Percentiles rank a stretch among this genome's conserved stretches.
phyloP scores from a whole-genome alignment of 2,329 filamentous ascomycete species.

The Paecilomyces niveus region DNA sequence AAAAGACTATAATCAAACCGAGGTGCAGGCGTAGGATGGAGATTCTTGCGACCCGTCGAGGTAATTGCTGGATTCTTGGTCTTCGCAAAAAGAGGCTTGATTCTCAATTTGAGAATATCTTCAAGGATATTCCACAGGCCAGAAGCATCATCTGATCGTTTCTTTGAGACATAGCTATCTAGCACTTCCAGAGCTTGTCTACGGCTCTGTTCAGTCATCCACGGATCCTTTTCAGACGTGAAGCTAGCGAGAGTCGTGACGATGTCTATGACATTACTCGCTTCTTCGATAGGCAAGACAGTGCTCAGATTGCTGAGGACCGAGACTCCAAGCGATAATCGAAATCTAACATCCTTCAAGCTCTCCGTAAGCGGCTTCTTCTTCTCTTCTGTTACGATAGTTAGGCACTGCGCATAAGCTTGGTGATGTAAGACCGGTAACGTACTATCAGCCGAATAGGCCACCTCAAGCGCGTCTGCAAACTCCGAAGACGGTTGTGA shows the following conservation, averaged over 20 bases:
- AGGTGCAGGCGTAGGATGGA: slow-evolving; percentile 29
- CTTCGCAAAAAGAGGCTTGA: slow-evolving; percentile 37
- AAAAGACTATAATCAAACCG: slow-evolving; percentile 29
- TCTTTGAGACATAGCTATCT: slow-evolving; percentile 3
- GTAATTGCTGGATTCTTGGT: slow-evolving; percentile 37
- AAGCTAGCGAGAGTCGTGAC: slow-evolving; percentile 27
- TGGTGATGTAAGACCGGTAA: not conserved
- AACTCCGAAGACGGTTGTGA: slow-evolving; percentile 28
- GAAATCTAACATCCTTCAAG: slow-evolving; percentile 18
- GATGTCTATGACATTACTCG: slow-evolving; percentile 16
- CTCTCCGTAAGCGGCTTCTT: slow-evolving; percentile 5
- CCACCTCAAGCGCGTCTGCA: slow-evolving; percentile 19
- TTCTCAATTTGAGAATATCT: slow-evolving; percentile 20
- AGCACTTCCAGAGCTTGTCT: slow-evolving; percentile 13
- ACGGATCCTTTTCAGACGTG: slow-evolving; percentile 24
- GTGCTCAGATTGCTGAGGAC: slow-evolving; percentile 16
- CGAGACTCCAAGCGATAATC: slow-evolving; percentile 21
- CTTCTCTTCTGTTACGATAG: slow-evolving; percentile 9
- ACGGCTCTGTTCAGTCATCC: slow-evolving; percentile 22
- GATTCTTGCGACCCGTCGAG: slow-evolving; percentile 36
- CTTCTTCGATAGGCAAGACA: slow-evolving; percentile 12
- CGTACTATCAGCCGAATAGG: slow-evolving; percentile 11
- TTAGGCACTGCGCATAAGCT: not conserved
- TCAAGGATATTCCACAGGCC: slow-evolving; percentile 16
- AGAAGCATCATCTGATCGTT: slow-evolving; percentile 1